Conservation (phyloP, 1,139 yeast genomes). For the Pichia cactophila region DNA sequence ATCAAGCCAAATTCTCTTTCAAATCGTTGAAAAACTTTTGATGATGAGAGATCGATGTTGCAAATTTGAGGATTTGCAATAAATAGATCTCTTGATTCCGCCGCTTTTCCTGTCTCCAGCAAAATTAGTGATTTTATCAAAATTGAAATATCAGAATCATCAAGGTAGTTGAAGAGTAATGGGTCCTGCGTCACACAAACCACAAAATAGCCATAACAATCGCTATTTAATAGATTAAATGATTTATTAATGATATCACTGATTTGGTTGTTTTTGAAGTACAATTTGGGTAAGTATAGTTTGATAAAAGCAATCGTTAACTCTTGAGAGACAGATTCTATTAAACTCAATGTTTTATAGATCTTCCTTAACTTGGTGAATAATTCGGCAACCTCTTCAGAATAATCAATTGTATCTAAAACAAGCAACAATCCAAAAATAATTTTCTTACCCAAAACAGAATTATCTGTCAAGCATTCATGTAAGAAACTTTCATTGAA, state of each 20-base stretch:
- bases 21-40: slow-evolving; percentile 11
- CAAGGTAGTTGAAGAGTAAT: slow-evolving; percentile 16
- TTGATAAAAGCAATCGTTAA: slow-evolving; percentile 13
- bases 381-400: slow-evolving; percentile 25
- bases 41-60: neutral
- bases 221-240: slow-evolving; percentile 13
- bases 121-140: slow-evolving; percentile 26
- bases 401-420: slow-evolving; percentile 33
- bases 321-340: slow-evolving; percentile 7
- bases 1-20: slow-evolving; percentile 11
- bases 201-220: slow-evolving; percentile 22
- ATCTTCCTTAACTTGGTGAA: slow-evolving; percentile 16
- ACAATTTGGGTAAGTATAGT: slow-evolving; percentile 17
- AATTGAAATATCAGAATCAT: slow-evolving; percentile 18
- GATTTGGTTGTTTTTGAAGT: slow-evolving; percentile 22
- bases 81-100: slow-evolving; percentile 25
- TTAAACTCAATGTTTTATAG: slow-evolving; percentile 12
- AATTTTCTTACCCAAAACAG: slow-evolving; percentile 23
- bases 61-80: slow-evolving; percentile 9
- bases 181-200: slow-evolving; percentile 10
- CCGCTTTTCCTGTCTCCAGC: slow-evolving; percentile 20
- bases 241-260: slow-evolving; percentile 17
- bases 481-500: slow-evolving; percentile 19
- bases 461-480: slow-evolving; percentile 20
- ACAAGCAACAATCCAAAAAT: slow-evolving; percentile 30